Evolutionary conservation across 1,284 basidiomycete genomes (phyloP), one percentile per base, ranked within the genome.

Genomic region (Neonothopanus nambi): DNA sequence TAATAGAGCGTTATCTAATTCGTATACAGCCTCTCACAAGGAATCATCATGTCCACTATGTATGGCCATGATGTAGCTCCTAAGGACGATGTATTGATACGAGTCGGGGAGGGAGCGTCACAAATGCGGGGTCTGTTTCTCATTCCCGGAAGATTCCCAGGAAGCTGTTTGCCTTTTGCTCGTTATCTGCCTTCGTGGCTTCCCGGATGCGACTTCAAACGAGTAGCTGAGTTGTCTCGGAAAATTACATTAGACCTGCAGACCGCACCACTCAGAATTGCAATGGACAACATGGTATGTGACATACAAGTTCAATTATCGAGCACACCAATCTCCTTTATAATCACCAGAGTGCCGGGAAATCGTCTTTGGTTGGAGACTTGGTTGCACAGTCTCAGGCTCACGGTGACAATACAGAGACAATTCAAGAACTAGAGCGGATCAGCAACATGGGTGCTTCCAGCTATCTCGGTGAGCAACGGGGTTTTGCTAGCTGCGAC

Each of bases 171-270:
- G 3, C 48, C 48, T 4, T 51, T 51, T 20, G 15, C 37, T 15
- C 47, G 42, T 1, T 46, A 33, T 15, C 15, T 55, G 24, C 53
- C 53, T 2, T 38, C 47, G 3, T 50, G 53, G 53, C 50, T 55
- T 20, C 53, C 53, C 28, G 48, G 53, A 3, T 41, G 47, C 23
- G 17, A 9, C 0, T 50, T 55, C 41, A 41, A 46, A 18, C 18
- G 23, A 24, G 6, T 41, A 33, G 52, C 52, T 12, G 15, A 12
- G 13, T 17, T 38, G 20, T 39, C 35, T n/a, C 8, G 17, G 2
- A 3, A 39, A 43, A 15, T 18, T 2, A 17, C 30, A 4, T 21
- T 28, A 11, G 23, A 20, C 8, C 23, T 48, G 1, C 17, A 40
- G 9, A 24, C 20, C 6, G 20, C 43, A 1, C 52, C 45, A 15